Evolutionary conservation across 2,329 filamentous ascomycete species (phyloP).

Genomic region (Sporothrix sp.): DNA sequence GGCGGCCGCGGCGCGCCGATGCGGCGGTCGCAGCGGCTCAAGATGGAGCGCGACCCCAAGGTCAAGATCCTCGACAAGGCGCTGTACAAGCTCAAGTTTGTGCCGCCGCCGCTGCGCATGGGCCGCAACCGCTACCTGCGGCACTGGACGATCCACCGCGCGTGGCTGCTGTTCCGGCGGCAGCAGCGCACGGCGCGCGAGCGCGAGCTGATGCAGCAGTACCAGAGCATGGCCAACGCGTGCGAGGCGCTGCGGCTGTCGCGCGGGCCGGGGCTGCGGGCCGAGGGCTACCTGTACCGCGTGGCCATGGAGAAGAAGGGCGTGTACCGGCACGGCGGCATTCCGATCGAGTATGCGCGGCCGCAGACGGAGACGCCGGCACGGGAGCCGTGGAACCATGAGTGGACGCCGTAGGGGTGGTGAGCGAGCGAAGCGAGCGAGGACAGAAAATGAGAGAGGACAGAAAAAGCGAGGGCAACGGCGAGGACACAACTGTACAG

Average conservation of each 20-base stretch:
- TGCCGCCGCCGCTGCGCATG: slow-evolving; percentile 67
- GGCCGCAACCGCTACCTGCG: slow-evolving; percentile 77
- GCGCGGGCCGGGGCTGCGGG: slow-evolving; percentile 45
- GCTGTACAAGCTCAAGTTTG: slow-evolving; percentile 24
- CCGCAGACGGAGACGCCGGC: slow-evolving; percentile 75
- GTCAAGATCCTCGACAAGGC: slow-evolving; percentile 26
- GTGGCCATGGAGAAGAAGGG: slow-evolving; percentile 88
- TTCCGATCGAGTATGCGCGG: slow-evolving; percentile 88
- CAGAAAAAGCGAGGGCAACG: background rate
- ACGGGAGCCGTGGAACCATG: slow-evolving; percentile 80
- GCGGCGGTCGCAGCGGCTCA: background rate
- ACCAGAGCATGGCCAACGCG: slow-evolving; percentile 72
- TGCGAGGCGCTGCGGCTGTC: slow-evolving; percentile 71
- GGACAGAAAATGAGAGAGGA: background rate
- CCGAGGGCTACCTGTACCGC: slow-evolving; percentile 67
- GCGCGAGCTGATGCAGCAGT: slow-evolving; percentile 65
- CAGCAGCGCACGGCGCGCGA: slow-evolving; percentile 55
- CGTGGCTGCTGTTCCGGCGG: slow-evolving; percentile 73
- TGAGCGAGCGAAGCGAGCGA: background rate
- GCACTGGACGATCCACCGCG: slow-evolving; percentile 98
- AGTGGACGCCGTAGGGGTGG: slow-evolving; percentile 60
- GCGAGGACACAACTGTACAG: background rate
- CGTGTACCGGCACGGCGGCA: slow-evolving; percentile 58
- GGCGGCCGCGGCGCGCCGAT: background rate
- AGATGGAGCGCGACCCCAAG: slow-evolving; percentile 24